Base-by-base conservation (phyloP, 169 alveolate genomes). In the Eimeria necatrix region DNA sequence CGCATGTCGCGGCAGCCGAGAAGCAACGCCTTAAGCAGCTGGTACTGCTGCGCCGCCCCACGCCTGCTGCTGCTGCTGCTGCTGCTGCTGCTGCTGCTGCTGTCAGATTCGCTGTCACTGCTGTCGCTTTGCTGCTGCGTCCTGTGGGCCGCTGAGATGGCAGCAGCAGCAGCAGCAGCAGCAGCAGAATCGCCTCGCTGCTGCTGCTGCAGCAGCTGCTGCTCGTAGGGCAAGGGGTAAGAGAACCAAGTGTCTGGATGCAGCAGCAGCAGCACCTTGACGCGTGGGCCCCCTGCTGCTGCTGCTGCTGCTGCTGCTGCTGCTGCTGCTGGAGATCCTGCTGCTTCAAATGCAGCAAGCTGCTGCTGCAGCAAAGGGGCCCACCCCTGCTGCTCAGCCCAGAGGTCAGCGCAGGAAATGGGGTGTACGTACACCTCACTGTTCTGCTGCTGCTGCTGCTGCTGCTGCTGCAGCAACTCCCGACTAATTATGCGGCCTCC, bases 231-330 rank as follows among this genome's bases (percentile, higher is more conserved):
- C 26, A 10, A 22, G 48, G 6, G 18, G 86, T 53, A 20, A 32
- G 41, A 74, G 53, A 74, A 48, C 93, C 93, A 86, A 14, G 16
- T 64, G 22, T 86, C 93, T 7, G 93, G 84, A 22, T 64, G 81
- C 32, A 86, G 26, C 49, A 86, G 93, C 32, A 86, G 93, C 14
- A 86, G 83, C 22, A 86, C 61, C 48, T 84, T 84, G 14, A 20
- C 76, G 76, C 9, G 26, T 10, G 76, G 26, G 18, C 41, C 76
- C 41, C 20, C 26, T 64, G 76, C 18, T 14, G 76, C 26, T n/a
- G 9, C 26, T 5, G 5, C 14, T 8, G 18, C 41, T n/a, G 18
- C 76, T 24, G 20, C 64, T 9, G 64, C 64, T 56, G 64, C 64
- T 56, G 64, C 64, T 56, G 64, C 64, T 9, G 64, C 64, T 14